Conservation (phyloP, 1,284 basidiomycete species). For the Naganishia cerealis region DNA sequence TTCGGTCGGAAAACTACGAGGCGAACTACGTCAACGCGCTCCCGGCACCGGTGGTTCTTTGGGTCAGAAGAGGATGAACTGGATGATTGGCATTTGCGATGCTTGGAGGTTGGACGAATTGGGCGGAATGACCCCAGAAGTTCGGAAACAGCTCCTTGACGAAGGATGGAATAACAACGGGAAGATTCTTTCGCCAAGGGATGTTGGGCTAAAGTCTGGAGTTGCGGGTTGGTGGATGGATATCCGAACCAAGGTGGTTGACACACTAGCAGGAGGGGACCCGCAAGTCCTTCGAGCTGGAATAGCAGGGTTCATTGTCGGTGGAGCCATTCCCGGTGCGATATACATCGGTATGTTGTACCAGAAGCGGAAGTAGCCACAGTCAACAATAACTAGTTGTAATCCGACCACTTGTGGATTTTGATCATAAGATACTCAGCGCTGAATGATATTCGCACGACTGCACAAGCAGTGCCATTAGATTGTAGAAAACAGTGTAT, state of each 20-base stretch:
- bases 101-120: conserved; percentile 59
- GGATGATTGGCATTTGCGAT: conserved; percentile 91
- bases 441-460: conserved; percentile 47
- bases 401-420: background rate
- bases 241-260: conserved; percentile 9
- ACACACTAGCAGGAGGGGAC: conserved; percentile 12
- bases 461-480: background rate
- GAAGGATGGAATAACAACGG: conserved; percentile 53
- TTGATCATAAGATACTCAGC: background rate
- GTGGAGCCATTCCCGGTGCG: conserved; percentile 13
- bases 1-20: conserved; percentile 64
- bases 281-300: conserved; percentile 13
- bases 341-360: conserved; percentile 17
- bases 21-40: conserved; percentile 56
- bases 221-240: conserved; percentile 11
- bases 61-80: conserved; percentile 73
- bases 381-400: background rate
- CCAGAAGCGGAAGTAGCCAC: conserved; percentile 13
- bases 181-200: conserved; percentile 44
- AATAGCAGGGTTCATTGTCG: conserved; percentile 18
- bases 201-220: conserved; percentile 33
- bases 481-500: background rate
- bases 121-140: conserved; percentile 47
- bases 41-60: conserved; percentile 58
- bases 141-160: conserved; percentile 44